A percentile compares a stretch with the other conserved stretches of the same genome.
These are phyloP conservation scores for Scleromitrula shiraiana DNA, from an alignment of 2,329 filamentous ascomycete species.

Conservation along the genomic window DNA sequence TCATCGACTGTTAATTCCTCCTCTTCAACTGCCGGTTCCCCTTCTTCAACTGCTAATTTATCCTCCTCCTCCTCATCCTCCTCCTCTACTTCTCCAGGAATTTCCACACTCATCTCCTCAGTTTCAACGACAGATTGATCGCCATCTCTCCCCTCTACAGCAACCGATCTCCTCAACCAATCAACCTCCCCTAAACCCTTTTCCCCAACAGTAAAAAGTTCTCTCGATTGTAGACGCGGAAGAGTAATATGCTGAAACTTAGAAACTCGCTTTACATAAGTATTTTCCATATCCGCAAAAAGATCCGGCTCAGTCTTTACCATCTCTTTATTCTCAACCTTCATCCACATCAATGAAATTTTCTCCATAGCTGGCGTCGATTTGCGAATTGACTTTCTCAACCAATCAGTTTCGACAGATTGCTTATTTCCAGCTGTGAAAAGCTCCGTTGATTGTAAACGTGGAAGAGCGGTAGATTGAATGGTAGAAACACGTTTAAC, in stretches of 20 bases:
- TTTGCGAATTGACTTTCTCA: neutral
- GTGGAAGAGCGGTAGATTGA: constrained; percentile 6
- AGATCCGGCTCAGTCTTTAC: no score
- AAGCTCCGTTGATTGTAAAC: constrained; percentile 14
- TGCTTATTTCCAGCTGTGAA: constrained; percentile 8
- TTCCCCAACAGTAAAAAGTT: neutral
- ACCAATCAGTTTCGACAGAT: neutral
- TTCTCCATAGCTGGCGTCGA: no score
- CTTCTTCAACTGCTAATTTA: no score
- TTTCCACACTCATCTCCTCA: no score
- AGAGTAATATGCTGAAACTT: neutral
- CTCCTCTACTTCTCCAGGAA: no score
- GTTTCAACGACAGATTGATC: neutral
- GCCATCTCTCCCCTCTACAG: neutral
- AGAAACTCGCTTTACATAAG: neutral
- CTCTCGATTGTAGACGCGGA: neutral
- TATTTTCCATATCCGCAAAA: neutral
- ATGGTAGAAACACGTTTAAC: constrained; percentile 9
- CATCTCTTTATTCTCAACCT: no score
- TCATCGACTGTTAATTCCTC: no score
- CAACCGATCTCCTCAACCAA: neutral
- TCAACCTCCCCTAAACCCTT: neutral
- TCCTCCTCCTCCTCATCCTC: no score
- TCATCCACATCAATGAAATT: no score
- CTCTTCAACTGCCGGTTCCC: no score